A percentile compares a stretch with the other conserved stretches of the same genome.
Conservation (phyloP, 768 basidiomycete species). For the Lactarius sanguifluus region DNA sequence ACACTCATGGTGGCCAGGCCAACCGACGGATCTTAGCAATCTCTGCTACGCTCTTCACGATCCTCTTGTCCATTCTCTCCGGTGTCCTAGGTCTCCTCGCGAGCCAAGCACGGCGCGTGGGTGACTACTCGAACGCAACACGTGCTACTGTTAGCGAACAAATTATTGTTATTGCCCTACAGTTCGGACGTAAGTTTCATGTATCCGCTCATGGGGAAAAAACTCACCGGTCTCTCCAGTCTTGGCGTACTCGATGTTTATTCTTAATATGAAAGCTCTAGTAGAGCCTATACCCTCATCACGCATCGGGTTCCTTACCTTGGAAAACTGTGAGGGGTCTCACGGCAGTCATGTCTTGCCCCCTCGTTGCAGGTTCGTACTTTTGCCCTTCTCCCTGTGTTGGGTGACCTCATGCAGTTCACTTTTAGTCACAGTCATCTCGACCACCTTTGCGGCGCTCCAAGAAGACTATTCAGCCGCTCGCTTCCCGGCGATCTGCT, state of each 20-base stretch:
- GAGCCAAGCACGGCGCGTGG: slow-evolving; percentile 1
- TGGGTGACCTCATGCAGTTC: not conserved
- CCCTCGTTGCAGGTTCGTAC: slow-evolving; percentile 17
- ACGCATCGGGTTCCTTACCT: not conserved
- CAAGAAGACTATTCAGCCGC: slow-evolving; percentile 22
- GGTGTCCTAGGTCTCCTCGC: slow-evolving; percentile 20
- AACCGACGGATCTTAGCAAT: slow-evolving; percentile 19
- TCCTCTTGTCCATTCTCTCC: slow-evolving; percentile 15
- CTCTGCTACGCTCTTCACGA: slow-evolving; percentile 8
- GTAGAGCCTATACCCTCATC: slow-evolving; percentile 23
- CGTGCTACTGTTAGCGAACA: slow-evolving; percentile 11
- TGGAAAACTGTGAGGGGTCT: slow-evolving; percentile 12
- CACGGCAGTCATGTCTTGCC: slow-evolving; percentile 18
- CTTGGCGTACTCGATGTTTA: slow-evolving; percentile 20
- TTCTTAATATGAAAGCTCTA: slow-evolving; percentile 22
- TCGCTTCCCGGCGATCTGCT: slow-evolving; percentile 24
- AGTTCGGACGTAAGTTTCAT: slow-evolving; percentile 21
- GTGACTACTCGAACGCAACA: slow-evolving; percentile 12
- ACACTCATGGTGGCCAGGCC: slow-evolving; percentile 10
- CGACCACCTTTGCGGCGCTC: slow-evolving; percentile 19
- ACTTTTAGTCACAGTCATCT: slow-evolving; percentile 21
- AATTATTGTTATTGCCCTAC: slow-evolving; percentile 12
- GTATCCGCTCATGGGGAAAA: not conserved
- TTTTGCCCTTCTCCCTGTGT: not conserved
- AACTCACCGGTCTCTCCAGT: slow-evolving; percentile 15